These are phyloP conservation scores for Aspergillus costaricaensis DNA, from an alignment of 2,329 filamentous ascomycete genomes.

Conservation along the genomic window DNA sequence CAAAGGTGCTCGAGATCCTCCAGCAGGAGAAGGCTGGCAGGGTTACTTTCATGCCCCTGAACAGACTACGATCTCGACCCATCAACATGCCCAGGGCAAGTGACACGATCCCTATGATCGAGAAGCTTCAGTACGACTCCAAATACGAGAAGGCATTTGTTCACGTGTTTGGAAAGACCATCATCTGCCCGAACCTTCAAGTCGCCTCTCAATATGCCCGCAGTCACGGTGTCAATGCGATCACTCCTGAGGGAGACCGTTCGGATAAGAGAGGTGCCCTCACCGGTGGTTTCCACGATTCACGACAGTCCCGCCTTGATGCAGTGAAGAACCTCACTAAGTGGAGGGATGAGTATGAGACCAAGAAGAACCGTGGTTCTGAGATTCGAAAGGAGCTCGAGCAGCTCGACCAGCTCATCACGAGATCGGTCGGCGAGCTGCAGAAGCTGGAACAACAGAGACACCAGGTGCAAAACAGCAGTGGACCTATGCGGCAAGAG, in stretches of 20 bases:
- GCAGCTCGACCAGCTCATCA: slow-evolving; percentile 83
- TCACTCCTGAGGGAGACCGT: slow-evolving; percentile 91
- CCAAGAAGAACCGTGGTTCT: slow-evolving; percentile 62
- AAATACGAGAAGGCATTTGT: slow-evolving; percentile 82
- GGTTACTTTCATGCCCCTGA: slow-evolving; percentile 92
- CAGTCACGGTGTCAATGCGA: slow-evolving; percentile 87
- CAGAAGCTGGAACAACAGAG: slow-evolving; percentile 80
- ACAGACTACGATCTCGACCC: slow-evolving; percentile 70
- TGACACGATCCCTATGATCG: slow-evolving; percentile 83
- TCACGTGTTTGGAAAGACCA: slow-evolving; percentile 93
- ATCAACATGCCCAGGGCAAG: slow-evolving; percentile 79
- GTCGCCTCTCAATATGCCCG: slow-evolving; percentile 88
- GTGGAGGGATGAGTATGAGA: slow-evolving; percentile 74
- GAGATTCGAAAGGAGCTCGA: slow-evolving; percentile 73
- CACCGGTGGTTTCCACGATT: slow-evolving; percentile 91
- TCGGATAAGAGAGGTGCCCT: slow-evolving; percentile 94
- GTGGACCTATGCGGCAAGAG: slow-evolving; percentile 76
- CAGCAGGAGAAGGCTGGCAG: slow-evolving; percentile 79
- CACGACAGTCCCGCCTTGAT: slow-evolving; percentile 80
- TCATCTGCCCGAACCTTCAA: slow-evolving; percentile 87
- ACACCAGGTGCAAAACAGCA: slow-evolving; percentile 76
- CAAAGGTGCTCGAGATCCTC: slow-evolving; percentile 74
- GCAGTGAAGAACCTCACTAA: slow-evolving; percentile 74
- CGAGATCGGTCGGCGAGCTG: slow-evolving; percentile 76
- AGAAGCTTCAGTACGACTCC: slow-evolving; percentile 77